These are phyloP conservation scores for Fusarium udum DNA, from an alignment of 2,329 filamentous ascomycete genomes.

Conservation along the genomic window DNA sequence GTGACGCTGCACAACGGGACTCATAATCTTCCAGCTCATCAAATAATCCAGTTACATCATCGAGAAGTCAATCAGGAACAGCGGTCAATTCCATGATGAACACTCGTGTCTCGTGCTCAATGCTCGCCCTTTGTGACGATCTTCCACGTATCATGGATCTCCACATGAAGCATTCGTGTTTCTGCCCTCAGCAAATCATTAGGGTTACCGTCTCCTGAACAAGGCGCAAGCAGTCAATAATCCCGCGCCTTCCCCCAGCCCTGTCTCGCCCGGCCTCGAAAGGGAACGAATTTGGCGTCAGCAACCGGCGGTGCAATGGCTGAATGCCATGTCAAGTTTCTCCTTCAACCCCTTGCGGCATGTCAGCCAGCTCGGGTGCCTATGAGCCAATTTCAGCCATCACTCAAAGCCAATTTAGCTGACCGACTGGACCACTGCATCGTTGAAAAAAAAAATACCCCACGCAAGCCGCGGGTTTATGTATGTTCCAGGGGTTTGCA, in stretches of 20 bases:
- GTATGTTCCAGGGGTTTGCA: neutral
- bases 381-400: slow-evolving; percentile 29
- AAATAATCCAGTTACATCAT: slow-evolving; percentile 24
- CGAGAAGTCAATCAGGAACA: slow-evolving; percentile 17
- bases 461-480: slow-evolving; percentile 25
- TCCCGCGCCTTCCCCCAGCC: slow-evolving; percentile 29
- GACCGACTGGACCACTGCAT: slow-evolving; percentile 19
- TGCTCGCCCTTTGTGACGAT: slow-evolving; percentile 17
- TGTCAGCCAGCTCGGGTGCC: slow-evolving; percentile 29
- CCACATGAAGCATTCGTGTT: slow-evolving; percentile 25
- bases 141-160: slow-evolving; percentile 28
- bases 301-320: slow-evolving; percentile 18
- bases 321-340: slow-evolving; percentile 9
- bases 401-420: slow-evolving; percentile 19
- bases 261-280: slow-evolving; percentile 24
- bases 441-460: slow-evolving; percentile 14
- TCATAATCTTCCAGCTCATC: slow-evolving; percentile 25
- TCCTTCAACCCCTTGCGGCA: neutral
- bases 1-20: slow-evolving; percentile 20
- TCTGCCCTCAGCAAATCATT: slow-evolving; percentile 26
- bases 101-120: neutral
- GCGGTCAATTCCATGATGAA: slow-evolving; percentile 17
- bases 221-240: slow-evolving; percentile 20
- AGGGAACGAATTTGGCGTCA: neutral
- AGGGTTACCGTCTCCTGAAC: neutral